Evolutionary conservation across 2,329 filamentous ascomycete genomes (phyloP), one percentile per base, ranked within the genome.

Genomic region (Penicillium brasilianum): DNA sequence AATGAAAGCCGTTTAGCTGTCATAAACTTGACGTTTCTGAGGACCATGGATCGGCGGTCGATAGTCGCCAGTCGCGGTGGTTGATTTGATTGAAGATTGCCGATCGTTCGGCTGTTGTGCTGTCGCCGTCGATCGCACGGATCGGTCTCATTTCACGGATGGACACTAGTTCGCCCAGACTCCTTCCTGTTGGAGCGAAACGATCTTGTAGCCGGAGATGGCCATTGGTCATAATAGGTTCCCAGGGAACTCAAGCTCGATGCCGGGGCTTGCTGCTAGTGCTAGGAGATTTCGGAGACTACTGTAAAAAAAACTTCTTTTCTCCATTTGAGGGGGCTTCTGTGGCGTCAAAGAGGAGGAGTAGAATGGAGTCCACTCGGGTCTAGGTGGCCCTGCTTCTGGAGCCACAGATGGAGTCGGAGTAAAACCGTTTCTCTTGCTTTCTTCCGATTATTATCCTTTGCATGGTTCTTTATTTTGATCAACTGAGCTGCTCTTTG

Each of bases 11-110:
- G 63, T 66, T 66, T 60, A 57, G 37, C 61, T 64, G 59, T 64
- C 64, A 64, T 55, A 57, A 50, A 52, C 41, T 43, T 53, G 56
- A 65, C 58, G 30, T 48, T 59, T 50, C 49, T 49, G 58, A 61
- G 28, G 48, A 30, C 46, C 53, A 55, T 57, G 55, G 64, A 67
- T 61, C 58, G 58, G 58, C 59, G 55, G 60, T 54, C 49, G 41
- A 9, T 30, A 10, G 37, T 58, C 56, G 56, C 62, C 56, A 58
- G 55, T 60, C 57, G 57, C 58, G 39, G 37, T 64, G 66, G 66
- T 66, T 66, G 46, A 58, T 71, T 71, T 71, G 58, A 68, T 69
- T 69, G 62, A 67, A 60, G 65, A 67, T 64, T 68, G 69, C 69
- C 64, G 71, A 72, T 72, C 70, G 48, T 65, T 69, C 61, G 62